Percentiles rank a stretch among this genome's conserved stretches.
Evolutionary conservation across 345 rosid species (phyloP).

Genomic region (Arabidopsis arenosa): DNA sequence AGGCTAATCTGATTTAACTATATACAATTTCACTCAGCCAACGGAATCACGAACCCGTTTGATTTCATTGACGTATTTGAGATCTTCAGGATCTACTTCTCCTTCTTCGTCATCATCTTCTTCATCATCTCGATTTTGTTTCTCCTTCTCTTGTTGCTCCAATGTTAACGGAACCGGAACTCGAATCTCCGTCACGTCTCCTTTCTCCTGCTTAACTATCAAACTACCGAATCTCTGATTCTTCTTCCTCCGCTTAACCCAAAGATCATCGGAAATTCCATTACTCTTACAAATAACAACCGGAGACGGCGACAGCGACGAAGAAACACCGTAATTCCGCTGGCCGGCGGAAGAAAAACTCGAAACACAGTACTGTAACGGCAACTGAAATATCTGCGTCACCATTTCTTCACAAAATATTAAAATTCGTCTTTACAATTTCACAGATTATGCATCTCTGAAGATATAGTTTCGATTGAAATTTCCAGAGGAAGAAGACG

Average conservation of each 20-base stretch:
- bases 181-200: slow-evolving; percentile 48
- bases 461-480: neutral
- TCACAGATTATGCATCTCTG: slow-evolving; percentile 39
- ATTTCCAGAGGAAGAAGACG: slow-evolving; percentile 24
- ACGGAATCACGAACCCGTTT: slow-evolving; percentile 43
- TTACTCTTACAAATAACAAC: slow-evolving; percentile 9
- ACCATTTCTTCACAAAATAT: slow-evolving; percentile 7
- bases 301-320: slow-evolving; percentile 37
- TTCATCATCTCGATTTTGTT: slow-evolving; percentile 28
- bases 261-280: slow-evolving; percentile 3
- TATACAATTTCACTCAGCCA: neutral
- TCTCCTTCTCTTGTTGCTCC: slow-evolving; percentile 48
- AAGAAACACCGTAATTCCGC: slow-evolving; percentile 30
- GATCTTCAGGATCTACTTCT: slow-evolving; percentile 47
- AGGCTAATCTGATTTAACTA: neutral
- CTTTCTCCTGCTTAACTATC: slow-evolving; percentile 45
- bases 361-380: slow-evolving; percentile 29
- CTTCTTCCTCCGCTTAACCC: slow-evolving; percentile 27
- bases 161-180: slow-evolving; percentile 46
- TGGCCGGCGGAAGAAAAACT: slow-evolving; percentile 31
- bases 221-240: slow-evolving; percentile 34
- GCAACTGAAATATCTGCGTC: slow-evolving; percentile 41
- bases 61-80: slow-evolving; percentile 45
- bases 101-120: slow-evolving; percentile 34
- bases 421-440: neutral